Conservation (phyloP, 495 filamentous ascomycete genomes). For the Filosporella fistucella region DNA sequence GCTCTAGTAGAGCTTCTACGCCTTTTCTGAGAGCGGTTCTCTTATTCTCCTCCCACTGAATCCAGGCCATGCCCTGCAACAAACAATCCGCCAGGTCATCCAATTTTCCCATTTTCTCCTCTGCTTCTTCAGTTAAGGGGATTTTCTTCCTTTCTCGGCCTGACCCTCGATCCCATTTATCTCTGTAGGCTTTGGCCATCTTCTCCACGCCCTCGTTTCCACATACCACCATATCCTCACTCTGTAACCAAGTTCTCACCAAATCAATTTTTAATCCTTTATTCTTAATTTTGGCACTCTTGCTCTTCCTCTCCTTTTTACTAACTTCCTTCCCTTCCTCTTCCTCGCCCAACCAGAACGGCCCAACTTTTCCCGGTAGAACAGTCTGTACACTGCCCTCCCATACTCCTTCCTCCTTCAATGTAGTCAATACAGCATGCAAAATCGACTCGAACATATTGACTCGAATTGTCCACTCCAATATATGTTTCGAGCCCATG, state of each 20-base stretch:
- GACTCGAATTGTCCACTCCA: conserved; percentile 88
- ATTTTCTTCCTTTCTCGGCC: conserved; percentile 23
- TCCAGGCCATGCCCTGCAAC: conserved; percentile 80
- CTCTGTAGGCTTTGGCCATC: conserved; percentile 41
- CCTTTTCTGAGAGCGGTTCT: conserved; percentile 24
- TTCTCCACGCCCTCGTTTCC: conserved; percentile 30
- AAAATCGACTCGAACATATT: conserved; percentile 90
- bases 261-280: conserved; percentile 56
- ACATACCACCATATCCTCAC: conserved; percentile 27
- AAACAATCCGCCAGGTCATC: conserved; percentile 92
- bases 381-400: conserved; percentile 31
- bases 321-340: conserved; percentile 8
- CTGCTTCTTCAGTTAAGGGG: conserved; percentile 13
- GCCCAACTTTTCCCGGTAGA: conserved; percentile 33
- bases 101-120: conserved; percentile 52
- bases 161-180: conserved; percentile 33
- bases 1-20: conserved; percentile 18
- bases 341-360: conserved; percentile 37
- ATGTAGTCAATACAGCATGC: conserved; percentile 64
- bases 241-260: conserved; percentile 49
- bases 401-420: conserved; percentile 40
- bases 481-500: conserved; percentile 54
- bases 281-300: conserved; percentile 26
- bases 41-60: conserved; percentile 75
- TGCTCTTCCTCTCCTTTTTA: conserved; percentile 22